Evolutionary conservation across 192 early-diverging fungal species (phyloP).

Genomic region (Entrophospora sp.): DNA sequence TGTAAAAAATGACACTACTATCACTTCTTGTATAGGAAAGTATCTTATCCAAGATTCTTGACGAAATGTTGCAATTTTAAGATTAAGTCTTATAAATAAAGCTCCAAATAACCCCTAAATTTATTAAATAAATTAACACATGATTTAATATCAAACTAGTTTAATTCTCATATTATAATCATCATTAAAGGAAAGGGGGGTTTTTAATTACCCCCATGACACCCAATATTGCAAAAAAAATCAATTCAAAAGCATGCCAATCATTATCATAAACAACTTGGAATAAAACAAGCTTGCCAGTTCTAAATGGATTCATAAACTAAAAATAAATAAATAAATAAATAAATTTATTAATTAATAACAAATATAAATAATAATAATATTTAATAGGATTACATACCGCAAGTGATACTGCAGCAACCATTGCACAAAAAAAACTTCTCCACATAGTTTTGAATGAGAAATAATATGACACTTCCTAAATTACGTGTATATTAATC

Average conservation of each 20-base stretch:
- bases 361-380: neutral
- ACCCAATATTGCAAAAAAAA: slow-evolving; percentile 78
- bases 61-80: slow-evolving; percentile 58
- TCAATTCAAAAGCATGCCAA: slow-evolving; percentile 89
- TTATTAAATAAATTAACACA: too few relatives aligned
- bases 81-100: slow-evolving; percentile 66
- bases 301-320: slow-evolving; percentile 75
- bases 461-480: slow-evolving; percentile 85
- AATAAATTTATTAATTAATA: slow-evolving; percentile 12
- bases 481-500: neutral
- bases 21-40: slow-evolving; percentile 69
- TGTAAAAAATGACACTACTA: slow-evolving; percentile 61
- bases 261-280: slow-evolving; percentile 82
- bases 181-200: too few relatives aligned
- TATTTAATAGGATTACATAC: slow-evolving; percentile 28
- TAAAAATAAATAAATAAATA: slow-evolving; percentile 28
- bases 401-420: slow-evolving; percentile 78
- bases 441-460: slow-evolving; percentile 92
- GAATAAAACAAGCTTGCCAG: slow-evolving; percentile 76
- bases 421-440: slow-evolving; percentile 89
- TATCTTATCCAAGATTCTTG: slow-evolving; percentile 60
- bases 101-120: slow-evolving; percentile 77
- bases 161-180: too few relatives aligned
- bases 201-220: slow-evolving; percentile 70
- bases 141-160: too few relatives aligned